Evolutionary conservation across 2,329 filamentous ascomycete genomes (phyloP), one percentile per base, ranked within the genome.

Genomic region (Lojkania enalia): DNA sequence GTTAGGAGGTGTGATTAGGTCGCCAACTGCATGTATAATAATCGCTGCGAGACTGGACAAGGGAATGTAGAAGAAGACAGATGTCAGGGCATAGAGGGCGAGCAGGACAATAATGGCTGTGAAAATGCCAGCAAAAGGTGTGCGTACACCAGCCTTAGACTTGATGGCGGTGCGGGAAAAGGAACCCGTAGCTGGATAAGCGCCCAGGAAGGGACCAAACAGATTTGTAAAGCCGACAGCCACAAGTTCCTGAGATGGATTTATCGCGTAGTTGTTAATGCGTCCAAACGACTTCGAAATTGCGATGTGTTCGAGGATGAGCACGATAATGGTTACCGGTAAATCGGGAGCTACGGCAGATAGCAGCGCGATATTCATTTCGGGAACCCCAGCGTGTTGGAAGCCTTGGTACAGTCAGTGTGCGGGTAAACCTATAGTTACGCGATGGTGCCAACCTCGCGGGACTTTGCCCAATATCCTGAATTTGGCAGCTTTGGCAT

Each of bases 151-250:
- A 38, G 94, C 91, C 72, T 97, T 97, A 3, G 92, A 94, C 71
- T 96, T 95, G 73, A 97, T 96, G 41, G 94, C 92, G 20, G 94
- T 97, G 49, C 94, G 85, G 25, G 89, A 95, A 77, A 97, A 97
- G 2, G 94, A 97, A 1, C 94, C 94, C 2, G 92, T 99, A 0
- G 90, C 88, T 12, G 92, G 89, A 63, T 95, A 99, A 2, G 80
- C 94, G 39, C 92, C 94, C 2, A 97, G 51, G 74, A 97, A 96
- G 2, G 94, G 90, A 0, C 89, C 91, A 5, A 97, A 77, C 27
- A 97, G 77, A 66, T 97, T 97, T 25, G 86, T 87, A 19, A 96
- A 55, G 51, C 92, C 92, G 54, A 97, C 96, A 16, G 90, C 92
- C 35, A 99, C 88, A 72, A 99, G 81, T 68, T 99, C 92, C 68